Evolutionary conservation across 768 basidiomycete species (phyloP).

Genomic region (Cantharellus anzutake): DNA sequence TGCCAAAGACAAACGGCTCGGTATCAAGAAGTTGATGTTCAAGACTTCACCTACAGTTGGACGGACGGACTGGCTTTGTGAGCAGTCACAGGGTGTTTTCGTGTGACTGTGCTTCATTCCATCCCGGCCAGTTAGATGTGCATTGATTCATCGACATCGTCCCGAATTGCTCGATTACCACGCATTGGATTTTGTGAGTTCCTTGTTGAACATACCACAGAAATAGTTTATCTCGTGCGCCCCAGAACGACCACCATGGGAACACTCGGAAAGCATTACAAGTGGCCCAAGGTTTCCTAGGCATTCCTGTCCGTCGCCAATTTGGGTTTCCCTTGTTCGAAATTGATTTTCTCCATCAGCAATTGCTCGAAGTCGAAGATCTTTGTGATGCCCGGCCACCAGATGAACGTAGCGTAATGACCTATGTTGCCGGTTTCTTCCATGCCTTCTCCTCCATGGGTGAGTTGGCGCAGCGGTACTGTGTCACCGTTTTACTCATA

Average conservation of each 20-base stretch:
- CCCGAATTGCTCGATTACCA: slow-evolving; percentile 89
- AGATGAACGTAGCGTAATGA: slow-evolving; percentile 96
- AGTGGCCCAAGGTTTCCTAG: slow-evolving; percentile 71
- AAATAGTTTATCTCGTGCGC: neutral
- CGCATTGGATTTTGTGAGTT: slow-evolving; percentile 56
- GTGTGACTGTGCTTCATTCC: neutral
- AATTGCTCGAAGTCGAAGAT: slow-evolving; percentile 92
- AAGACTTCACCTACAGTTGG: slow-evolving; percentile 88
- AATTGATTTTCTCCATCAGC: slow-evolving; percentile 25
- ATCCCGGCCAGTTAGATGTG: slow-evolving; percentile 43
- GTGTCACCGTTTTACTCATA: neutral
- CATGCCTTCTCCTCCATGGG: slow-evolving; percentile 97
- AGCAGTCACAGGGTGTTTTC: slow-evolving; percentile 18
- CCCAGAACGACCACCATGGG: slow-evolving; percentile 51
- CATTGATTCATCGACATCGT: slow-evolving; percentile 91
- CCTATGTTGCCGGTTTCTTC: slow-evolving; percentile 93
- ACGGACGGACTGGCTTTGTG: slow-evolving; percentile 90
- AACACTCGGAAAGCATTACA: slow-evolving; percentile 80
- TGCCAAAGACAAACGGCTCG: slow-evolving; percentile 90
- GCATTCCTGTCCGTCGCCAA: slow-evolving; percentile 55
- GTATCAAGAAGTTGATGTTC: slow-evolving; percentile 82
- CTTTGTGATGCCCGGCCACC: slow-evolving; percentile 72
- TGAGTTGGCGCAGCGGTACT: slow-evolving; percentile 18
- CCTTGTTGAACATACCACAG: neutral
- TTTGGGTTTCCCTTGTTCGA: neutral